Conservation (phyloP, 2,329 filamentous ascomycete species). For the Cucurbitaria berberidis region DNA sequence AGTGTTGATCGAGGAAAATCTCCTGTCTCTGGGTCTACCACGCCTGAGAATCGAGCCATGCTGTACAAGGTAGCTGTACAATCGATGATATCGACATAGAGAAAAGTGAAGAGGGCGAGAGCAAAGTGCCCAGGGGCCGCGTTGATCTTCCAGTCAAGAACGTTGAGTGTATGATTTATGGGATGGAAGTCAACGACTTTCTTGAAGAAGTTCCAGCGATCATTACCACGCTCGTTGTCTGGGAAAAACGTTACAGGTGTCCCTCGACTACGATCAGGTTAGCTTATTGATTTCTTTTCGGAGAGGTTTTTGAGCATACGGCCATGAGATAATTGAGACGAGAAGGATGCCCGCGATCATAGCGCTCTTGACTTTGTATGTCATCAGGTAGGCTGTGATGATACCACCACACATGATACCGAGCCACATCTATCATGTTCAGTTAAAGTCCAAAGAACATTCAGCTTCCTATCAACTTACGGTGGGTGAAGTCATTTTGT, state of each 20-base stretch:
- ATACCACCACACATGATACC: slow-evolving; percentile 86
- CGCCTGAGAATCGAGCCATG: slow-evolving; percentile 83
- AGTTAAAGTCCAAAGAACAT: slow-evolving; percentile 11
- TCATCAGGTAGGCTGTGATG: slow-evolving; percentile 78
- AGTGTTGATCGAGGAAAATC: slow-evolving; percentile 86
- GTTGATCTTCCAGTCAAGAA: slow-evolving; percentile 74
- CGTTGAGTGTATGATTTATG: slow-evolving; percentile 71
- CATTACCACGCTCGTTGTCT: slow-evolving; percentile 69
- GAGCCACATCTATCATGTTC: slow-evolving; percentile 70
- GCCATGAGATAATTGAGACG: slow-evolving; percentile 89
- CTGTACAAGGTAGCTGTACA: slow-evolving; percentile 86
- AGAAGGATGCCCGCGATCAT: slow-evolving; percentile 82
- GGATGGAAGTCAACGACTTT: slow-evolving; percentile 81
- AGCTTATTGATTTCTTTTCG: slow-evolving; percentile 13
- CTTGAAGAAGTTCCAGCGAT: slow-evolving; percentile 82
- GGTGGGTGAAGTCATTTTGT: slow-evolving; percentile 81
- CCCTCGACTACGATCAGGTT: slow-evolving; percentile 53
- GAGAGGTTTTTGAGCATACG: slow-evolving; percentile 46
- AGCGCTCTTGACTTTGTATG: slow-evolving; percentile 85
- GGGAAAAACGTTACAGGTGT: slow-evolving; percentile 83
- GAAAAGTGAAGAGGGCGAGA: slow-evolving; percentile 82
- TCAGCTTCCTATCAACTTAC: slow-evolving; percentile 28
- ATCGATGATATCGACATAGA: slow-evolving; percentile 92
- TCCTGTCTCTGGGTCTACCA: slow-evolving; percentile 79
- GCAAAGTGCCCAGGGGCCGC: slow-evolving; percentile 75